Conservation (phyloP, 352 stramenopile genomes). For the Phytophthora chlamydospora region DNA sequence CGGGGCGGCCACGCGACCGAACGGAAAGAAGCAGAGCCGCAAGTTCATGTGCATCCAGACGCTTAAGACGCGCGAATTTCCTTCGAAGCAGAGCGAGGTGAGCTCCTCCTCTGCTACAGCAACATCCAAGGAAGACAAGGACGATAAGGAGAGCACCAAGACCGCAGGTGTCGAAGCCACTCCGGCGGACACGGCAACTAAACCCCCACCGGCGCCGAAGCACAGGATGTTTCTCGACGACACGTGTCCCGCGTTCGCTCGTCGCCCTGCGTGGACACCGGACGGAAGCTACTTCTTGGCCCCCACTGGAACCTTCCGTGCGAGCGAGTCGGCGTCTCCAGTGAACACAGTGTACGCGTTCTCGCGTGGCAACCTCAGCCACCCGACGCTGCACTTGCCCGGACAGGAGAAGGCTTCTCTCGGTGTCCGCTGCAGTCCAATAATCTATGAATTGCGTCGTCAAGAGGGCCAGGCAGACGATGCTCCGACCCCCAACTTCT, state of each 20-base stretch:
- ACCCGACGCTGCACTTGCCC: slow-evolving; percentile 92
- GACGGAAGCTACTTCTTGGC: slow-evolving; percentile 93
- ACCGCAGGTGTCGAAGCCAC: not conserved
- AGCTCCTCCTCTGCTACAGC: not conserved
- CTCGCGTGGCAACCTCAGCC: slow-evolving; percentile 90
- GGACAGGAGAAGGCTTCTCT: slow-evolving; percentile 94
- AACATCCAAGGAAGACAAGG: slow-evolving; percentile 21
- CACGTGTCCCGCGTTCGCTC: slow-evolving; percentile 94
- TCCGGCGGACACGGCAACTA: slow-evolving; percentile 13
- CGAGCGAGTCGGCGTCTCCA: slow-evolving; percentile 41
- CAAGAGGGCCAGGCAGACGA: slow-evolving; percentile 7
- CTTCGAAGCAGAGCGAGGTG: slow-evolving; percentile 1
- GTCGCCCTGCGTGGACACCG: slow-evolving; percentile 91
- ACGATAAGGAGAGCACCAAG: slow-evolving; percentile 15
- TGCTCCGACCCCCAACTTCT: slow-evolving; percentile 59
- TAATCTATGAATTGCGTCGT: slow-evolving; percentile 88
- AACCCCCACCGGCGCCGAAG: slow-evolving; percentile 42
- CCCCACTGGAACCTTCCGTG: slow-evolving; percentile 80
- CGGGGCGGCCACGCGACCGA: slow-evolving; percentile 46
- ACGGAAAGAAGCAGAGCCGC: slow-evolving; percentile 68
- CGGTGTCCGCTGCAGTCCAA: slow-evolving; percentile 93
- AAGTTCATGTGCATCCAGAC: slow-evolving; percentile 83
- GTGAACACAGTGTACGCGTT: slow-evolving; percentile 95
- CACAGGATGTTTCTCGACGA: slow-evolving; percentile 94
- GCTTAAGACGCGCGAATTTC: slow-evolving; percentile 79